Conservation (phyloP, 2,329 filamentous ascomycete genomes). For the Cytospora leucostoma region DNA sequence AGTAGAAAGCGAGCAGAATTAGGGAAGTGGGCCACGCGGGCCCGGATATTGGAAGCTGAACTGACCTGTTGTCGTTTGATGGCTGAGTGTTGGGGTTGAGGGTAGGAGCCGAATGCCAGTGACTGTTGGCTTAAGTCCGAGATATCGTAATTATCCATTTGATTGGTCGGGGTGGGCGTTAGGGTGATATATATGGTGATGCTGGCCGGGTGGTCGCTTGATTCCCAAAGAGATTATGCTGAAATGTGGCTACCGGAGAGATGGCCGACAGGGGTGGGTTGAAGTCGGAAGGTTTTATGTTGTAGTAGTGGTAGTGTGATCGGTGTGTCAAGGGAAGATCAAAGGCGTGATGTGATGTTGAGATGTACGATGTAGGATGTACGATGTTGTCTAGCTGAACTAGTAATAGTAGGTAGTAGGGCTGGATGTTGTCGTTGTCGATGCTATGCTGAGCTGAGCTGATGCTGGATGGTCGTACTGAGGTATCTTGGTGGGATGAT, state of each 20-base stretch:
- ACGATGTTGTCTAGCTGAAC: no score
- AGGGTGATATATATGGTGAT: constrained; percentile 9
- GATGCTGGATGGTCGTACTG: neutral
- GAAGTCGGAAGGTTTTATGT: constrained; percentile 16
- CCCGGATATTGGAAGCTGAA: constrained; percentile 6
- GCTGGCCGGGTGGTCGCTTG: constrained; percentile 2
- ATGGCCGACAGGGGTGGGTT: constrained; percentile 14
- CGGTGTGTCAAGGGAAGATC: constrained; percentile 12
- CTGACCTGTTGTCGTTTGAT: constrained; percentile 29
- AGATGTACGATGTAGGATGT: neutral
- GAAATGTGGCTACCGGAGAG: neutral
- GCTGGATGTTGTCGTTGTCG: no score
- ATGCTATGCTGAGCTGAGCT: no score
- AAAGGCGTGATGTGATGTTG: constrained; percentile 16
- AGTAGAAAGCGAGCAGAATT: neutral
- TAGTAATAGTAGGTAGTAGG: no score
- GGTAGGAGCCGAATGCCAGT: constrained; percentile 24
- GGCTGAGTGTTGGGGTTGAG: constrained; percentile 23
- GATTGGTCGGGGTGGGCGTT: constrained; percentile 14
- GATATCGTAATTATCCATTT: constrained; percentile 26
- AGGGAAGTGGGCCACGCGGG: constrained; percentile 8
- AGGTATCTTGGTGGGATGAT: constrained; percentile 24
- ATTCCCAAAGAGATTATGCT: constrained; percentile 4
- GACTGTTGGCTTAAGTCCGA: constrained; percentile 26
- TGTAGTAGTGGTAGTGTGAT: constrained; percentile 13